phyloP scores from a whole-genome alignment of 768 basidiomycete genomes.

The Mycena galopus region DNA sequence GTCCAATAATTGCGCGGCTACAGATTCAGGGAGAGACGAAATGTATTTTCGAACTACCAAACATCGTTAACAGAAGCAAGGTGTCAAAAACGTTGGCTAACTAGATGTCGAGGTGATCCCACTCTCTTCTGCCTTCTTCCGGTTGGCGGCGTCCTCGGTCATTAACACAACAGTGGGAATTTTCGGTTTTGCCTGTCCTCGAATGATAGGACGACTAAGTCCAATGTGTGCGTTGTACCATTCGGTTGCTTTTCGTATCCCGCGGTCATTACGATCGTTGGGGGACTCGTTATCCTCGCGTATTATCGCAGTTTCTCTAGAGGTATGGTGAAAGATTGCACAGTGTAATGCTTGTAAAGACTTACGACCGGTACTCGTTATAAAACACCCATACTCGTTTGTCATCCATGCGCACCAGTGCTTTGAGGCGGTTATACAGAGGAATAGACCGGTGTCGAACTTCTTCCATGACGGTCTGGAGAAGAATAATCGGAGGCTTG shows the following conservation, averaged over 20 bases:
- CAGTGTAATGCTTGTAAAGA: constrained; percentile 32
- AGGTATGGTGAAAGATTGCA: background rate
- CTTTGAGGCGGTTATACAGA: constrained; percentile 91
- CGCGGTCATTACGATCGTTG: constrained; percentile 96
- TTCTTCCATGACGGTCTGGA: constrained; percentile 97
- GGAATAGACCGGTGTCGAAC: constrained; percentile 95
- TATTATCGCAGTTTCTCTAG: constrained; percentile 84
- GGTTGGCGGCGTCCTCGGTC: constrained; percentile 91
- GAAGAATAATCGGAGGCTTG: constrained; percentile 83
- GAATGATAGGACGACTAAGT: constrained; percentile 63
- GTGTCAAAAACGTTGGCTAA: constrained; percentile 42
- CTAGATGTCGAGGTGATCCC: constrained; percentile 76
- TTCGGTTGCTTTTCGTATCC: constrained; percentile 86
- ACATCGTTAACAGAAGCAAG: constrained; percentile 13
- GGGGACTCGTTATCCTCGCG: constrained; percentile 85
- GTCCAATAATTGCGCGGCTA: constrained; percentile 79
- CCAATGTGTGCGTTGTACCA: constrained; percentile 89
- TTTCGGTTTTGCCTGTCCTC: constrained; percentile 58
- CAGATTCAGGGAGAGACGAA: constrained; percentile 67
- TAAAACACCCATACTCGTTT: constrained; percentile 90
- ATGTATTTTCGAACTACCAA: constrained; percentile 82
- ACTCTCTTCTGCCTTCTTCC: constrained; percentile 77
- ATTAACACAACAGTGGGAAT: constrained; percentile 81
- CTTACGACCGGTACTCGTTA: constrained; percentile 87
- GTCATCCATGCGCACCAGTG: constrained; percentile 86